Evolutionary conservation across 306 rosid genomes (phyloP).

Genomic region (Lathyrus aphaca): DNA sequence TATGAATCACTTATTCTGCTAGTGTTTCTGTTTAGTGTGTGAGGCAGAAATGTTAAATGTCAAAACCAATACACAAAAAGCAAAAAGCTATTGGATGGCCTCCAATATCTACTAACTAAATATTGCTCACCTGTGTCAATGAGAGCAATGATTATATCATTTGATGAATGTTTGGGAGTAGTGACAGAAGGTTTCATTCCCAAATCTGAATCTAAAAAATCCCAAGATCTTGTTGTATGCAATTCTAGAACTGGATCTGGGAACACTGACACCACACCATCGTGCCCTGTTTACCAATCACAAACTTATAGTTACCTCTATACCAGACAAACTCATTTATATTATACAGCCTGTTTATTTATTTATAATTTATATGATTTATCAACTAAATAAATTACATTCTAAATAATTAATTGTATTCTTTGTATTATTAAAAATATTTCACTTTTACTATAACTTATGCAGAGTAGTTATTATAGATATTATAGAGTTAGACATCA

Average conservation of each 20-base stretch:
- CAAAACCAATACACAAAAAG: too few species aligned
- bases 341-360: too few species aligned
- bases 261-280: conserved; percentile 74
- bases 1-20: too few species aligned
- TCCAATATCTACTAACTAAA: too few species aligned
- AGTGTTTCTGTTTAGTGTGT: too few species aligned
- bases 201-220: conserved; percentile 64
- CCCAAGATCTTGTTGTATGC: conserved; percentile 97
- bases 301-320: not conserved
- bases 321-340: not conserved
- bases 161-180: conserved; percentile 30
- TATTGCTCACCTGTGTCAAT: conserved; percentile 72
- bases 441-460: too few species aligned
- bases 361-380: too few species aligned
- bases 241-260: conserved; percentile 63
- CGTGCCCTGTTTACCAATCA: conserved; percentile 48
- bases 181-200: conserved; percentile 37
- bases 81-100: too few species aligned
- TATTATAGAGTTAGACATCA: conserved; percentile 4
- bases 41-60: too few species aligned
- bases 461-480: conserved; percentile 12
- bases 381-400: too few species aligned
- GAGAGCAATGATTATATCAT: conserved; percentile 67
- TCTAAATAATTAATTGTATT: too few species aligned
- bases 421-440: too few species aligned